These are phyloP conservation scores for Emydomyces testavorans DNA, from an alignment of 2,329 filamentous ascomycete species.

Conservation along the genomic window DNA sequence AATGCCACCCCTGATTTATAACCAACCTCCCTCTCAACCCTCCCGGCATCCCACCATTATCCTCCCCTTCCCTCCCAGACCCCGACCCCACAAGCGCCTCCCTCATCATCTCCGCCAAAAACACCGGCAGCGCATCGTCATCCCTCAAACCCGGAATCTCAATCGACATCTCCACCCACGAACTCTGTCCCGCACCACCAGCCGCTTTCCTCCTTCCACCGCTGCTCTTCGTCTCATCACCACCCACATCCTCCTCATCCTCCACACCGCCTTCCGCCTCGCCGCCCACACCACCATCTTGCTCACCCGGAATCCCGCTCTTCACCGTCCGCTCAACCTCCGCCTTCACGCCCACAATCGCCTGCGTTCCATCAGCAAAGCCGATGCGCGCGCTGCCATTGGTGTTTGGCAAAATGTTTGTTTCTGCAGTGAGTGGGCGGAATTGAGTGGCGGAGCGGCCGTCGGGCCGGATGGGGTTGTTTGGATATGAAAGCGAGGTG, in stretches of 20 bases:
- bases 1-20: constrained; percentile 89
- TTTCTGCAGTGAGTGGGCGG: constrained; percentile 80
- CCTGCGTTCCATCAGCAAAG: constrained; percentile 90
- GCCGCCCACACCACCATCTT: constrained; percentile 19
- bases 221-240: constrained; percentile 20
- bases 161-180: constrained; percentile 81
- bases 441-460: constrained; percentile 74
- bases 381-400: constrained; percentile 91
- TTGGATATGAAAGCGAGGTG: constrained; percentile 65
- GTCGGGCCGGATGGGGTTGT: constrained; percentile 70
- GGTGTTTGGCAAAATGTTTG: constrained; percentile 73
- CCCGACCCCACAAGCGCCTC: constrained; percentile 66
- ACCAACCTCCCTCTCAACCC: constrained; percentile 57
- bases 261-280: constrained; percentile 19
- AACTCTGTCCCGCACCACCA: constrained; percentile 39
- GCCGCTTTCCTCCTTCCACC: constrained; percentile 18
- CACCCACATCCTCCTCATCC: constrained; percentile 19
- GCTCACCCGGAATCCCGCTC: constrained; percentile 29
- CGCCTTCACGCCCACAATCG: constrained; percentile 88
- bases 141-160: constrained; percentile 86
- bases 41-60: constrained; percentile 61
- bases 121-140: constrained; percentile 80
- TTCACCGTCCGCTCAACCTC: constrained; percentile 67
- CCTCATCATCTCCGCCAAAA: constrained; percentile 73
- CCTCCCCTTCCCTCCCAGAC: constrained; percentile 64